A percentile compares a stretch with the other conserved stretches of the same genome.
phyloP scores from a whole-genome alignment of 352 stramenopile species.

The Pythium angustatum region DNA sequence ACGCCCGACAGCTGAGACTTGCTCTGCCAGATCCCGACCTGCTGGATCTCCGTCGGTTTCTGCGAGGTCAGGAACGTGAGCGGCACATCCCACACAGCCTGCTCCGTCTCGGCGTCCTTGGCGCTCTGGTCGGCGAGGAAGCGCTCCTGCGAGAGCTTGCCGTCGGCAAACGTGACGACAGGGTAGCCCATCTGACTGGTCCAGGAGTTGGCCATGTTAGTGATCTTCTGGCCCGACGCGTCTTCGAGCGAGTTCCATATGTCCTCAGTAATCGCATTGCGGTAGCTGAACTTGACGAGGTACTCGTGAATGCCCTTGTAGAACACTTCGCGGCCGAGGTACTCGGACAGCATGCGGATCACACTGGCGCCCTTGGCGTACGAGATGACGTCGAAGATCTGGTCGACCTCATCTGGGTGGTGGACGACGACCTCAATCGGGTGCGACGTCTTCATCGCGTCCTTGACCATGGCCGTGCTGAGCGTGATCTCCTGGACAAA shows the following conservation, averaged over 20 bases:
- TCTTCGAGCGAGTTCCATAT: slow-evolving; percentile 94
- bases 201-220: slow-evolving; percentile 91
- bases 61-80: slow-evolving; percentile 66
- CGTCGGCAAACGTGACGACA: slow-evolving; percentile 77
- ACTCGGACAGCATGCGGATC: slow-evolving; percentile 80
- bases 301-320: slow-evolving; percentile 92
- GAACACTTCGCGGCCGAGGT: slow-evolving; percentile 73
- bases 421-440: slow-evolving; percentile 95
- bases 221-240: slow-evolving; percentile 89
- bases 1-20: slow-evolving; percentile 28
- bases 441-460: slow-evolving; percentile 91
- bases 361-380: slow-evolving; percentile 92
- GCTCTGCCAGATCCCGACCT: slow-evolving; percentile 60
- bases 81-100: slow-evolving; percentile 82
- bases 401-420: slow-evolving; percentile 94
- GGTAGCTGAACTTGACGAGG: slow-evolving; percentile 92
- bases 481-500: slow-evolving; percentile 89
- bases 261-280: slow-evolving; percentile 94
- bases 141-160: slow-evolving; percentile 87
- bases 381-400: slow-evolving; percentile 98
- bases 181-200: slow-evolving; percentile 95
- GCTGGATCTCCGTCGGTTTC: slow-evolving; percentile 47
- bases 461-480: slow-evolving; percentile 88
- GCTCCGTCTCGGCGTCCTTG: slow-evolving; percentile 48
- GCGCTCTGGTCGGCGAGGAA: slow-evolving; percentile 92